These are phyloP conservation scores for Candida pseudoglaebosa DNA, from an alignment of 805 yeast species.

Conservation along the genomic window DNA sequence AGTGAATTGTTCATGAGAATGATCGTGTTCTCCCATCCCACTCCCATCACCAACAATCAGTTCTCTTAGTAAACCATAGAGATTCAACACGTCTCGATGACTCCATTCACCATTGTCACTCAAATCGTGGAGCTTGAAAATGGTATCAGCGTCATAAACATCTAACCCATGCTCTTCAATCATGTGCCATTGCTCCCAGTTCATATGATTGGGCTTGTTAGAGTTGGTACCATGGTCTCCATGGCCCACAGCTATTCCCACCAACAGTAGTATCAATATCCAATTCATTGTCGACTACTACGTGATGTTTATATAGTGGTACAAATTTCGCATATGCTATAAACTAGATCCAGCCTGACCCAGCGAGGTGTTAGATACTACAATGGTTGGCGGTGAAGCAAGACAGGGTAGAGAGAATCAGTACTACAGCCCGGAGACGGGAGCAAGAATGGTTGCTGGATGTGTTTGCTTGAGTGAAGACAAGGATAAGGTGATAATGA, in stretches of 20 bases:
- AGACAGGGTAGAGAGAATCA: constrained; percentile 60
- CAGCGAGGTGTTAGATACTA: neutral
- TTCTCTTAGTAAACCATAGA: constrained; percentile 76
- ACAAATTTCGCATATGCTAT: neutral
- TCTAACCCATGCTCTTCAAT: constrained; percentile 79
- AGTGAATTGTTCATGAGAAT: constrained; percentile 51
- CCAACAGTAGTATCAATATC: neutral
- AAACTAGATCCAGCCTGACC: too few relatives aligned
- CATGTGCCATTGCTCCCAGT: constrained; percentile 92
- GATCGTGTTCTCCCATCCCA: constrained; percentile 74
- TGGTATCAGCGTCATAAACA: constrained; percentile 65
- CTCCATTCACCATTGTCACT: constrained; percentile 54
- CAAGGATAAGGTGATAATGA: constrained; percentile 65
- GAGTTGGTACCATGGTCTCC: constrained; percentile 6
- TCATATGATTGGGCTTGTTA: constrained; percentile 43
- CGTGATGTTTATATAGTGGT: too few relatives aligned
- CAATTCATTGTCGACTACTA: too few relatives aligned
- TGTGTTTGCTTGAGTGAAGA: constrained; percentile 66
- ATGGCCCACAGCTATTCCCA: constrained; percentile 8
- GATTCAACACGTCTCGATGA: constrained; percentile 61
- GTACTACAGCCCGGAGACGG: constrained; percentile 53
- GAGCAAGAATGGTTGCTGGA: constrained; percentile 91
- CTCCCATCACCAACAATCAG: constrained; percentile 82
- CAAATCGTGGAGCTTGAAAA: constrained; percentile 79
- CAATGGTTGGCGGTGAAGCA: constrained; percentile 16